Evolutionary conservation across 2,329 filamentous ascomycete genomes (phyloP), one percentile per base, ranked within the genome.

Genomic region (Sphaerulina musiva): DNA sequence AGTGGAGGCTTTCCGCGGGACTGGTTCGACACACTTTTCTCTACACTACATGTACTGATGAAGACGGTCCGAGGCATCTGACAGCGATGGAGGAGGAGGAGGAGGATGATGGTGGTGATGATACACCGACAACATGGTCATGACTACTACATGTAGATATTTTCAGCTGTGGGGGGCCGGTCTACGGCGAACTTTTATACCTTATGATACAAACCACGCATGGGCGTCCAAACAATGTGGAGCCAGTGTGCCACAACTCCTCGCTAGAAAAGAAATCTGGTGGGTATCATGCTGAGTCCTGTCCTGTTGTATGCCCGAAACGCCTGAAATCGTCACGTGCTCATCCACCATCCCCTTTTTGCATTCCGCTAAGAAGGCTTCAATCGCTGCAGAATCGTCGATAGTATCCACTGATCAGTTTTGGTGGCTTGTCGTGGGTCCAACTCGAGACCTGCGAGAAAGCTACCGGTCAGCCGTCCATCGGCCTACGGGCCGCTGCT

Each of bases 361-460:
- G 29, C 36, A 29, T 23, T 14, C 17, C 14, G 31, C 29, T 14
- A 51, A 38, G 40, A 32, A 41, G 40, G 9, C 40, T 51, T 60
- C 46, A 62, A 20, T 42, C 57, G 57, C 43, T 58, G 55, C 6
- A 62, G 43, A 20, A 62, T 43, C 14, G 59, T 62, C 10, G 50
- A 55, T 9, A 60, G 36, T 20, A 60, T 26, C 59, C 58, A 62
- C 32, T 56, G 54, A 55, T 56, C 46, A 29, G 54, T 50, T 29
- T 41, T 51, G 26, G 32, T 47, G 26, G 59, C 59, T 38, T 62
- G 55, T 6, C 51, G 52, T 14, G 59, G 59, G 48, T 62, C 57
- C 47, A 60, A 53, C 47, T 62, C 51, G 40, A 60, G 43, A 49
- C 54, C 59, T 62, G 51, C 51, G 31, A 34, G 10, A 11, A 38